phyloP scores from a whole-genome alignment of 805 yeast species.

The Candida caryicola region DNA sequence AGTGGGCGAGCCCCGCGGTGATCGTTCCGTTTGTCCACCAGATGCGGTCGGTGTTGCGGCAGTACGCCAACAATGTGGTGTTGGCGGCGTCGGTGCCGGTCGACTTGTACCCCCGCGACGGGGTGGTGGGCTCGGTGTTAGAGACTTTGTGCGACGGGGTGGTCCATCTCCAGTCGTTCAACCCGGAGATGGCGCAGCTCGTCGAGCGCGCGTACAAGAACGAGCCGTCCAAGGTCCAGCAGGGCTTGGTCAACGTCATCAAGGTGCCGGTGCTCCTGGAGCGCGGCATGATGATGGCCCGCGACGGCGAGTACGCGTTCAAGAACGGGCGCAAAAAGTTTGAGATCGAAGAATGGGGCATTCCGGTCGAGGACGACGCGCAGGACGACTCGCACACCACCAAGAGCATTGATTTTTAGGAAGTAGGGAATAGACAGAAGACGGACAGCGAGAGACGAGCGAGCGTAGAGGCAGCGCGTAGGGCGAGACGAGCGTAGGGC shows the following conservation, averaged over 20 bases:
- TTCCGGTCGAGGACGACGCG: conserved; percentile 86
- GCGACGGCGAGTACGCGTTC: conserved; percentile 78
- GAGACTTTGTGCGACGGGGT: conserved; percentile 67
- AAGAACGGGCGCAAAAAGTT: conserved; percentile 78
- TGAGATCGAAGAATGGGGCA: conserved; percentile 94
- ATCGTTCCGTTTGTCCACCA: conserved; percentile 61
- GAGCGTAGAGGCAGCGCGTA: too few relatives aligned
- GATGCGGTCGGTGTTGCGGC: conserved; percentile 51
- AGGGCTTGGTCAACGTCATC: conserved; percentile 76
- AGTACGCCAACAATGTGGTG: conserved; percentile 44
- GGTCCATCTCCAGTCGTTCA: conserved; percentile 76
- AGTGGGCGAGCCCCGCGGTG: conserved; percentile 41
- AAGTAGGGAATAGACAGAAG: conserved; percentile 3
- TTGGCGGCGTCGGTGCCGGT: conserved; percentile 57
- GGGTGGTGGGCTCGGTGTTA: conserved; percentile 43
- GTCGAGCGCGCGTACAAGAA: conserved; percentile 68
- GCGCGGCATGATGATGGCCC: conserved; percentile 74
- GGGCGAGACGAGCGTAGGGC: too few relatives aligned
- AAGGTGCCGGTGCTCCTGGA: conserved; percentile 73
- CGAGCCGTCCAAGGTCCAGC: conserved; percentile 74
- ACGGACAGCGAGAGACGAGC: too few relatives aligned
- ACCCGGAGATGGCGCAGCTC: conserved; percentile 63
- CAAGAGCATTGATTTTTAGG: conserved; percentile 35
- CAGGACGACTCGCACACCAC: conserved; percentile 31
- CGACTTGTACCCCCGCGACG: conserved; percentile 60